phyloP scores from a whole-genome alignment of 805 yeast genomes.

The Candida arabinofermentans region DNA sequence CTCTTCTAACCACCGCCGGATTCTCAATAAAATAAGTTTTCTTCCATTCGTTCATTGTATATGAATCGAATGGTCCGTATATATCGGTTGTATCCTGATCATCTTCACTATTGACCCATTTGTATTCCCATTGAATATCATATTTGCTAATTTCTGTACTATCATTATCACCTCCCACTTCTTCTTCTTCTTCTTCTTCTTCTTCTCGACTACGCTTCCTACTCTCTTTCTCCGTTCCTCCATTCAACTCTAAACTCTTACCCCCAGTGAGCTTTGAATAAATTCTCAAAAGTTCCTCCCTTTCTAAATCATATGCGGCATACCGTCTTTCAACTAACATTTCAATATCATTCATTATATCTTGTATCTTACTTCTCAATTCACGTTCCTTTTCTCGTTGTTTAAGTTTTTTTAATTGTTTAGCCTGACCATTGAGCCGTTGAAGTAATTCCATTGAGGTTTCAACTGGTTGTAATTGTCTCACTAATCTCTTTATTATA shows the following conservation, averaged over 20 bases:
- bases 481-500: conserved; percentile 34
- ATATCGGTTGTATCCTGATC: conserved; percentile 33
- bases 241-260: conserved; percentile 1
- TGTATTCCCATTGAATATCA: conserved; percentile 42
- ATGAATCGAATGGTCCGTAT: conserved; percentile 46
- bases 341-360: conserved; percentile 48
- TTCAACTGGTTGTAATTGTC: conserved; percentile 53
- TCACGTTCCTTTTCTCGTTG: conserved; percentile 6
- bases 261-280: conserved; percentile 42
- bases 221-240: conserved; percentile 19
- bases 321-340: conserved; percentile 39
- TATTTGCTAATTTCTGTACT: conserved; percentile 10
- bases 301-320: conserved; percentile 48
- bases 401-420: conserved; percentile 13
- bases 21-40: conserved; percentile 40
- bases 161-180: conserved; percentile 4
- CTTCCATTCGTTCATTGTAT: conserved; percentile 56
- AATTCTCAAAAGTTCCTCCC: conserved; percentile 51
- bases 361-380: conserved; percentile 29
- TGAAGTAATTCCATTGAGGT: conserved; percentile 54
- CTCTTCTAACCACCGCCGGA: conserved; percentile 39
- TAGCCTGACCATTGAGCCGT: conserved; percentile 31
- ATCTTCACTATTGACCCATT: conserved; percentile 36
- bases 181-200: conserved; percentile 9
- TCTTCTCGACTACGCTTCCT: neutral